These are phyloP conservation scores for Aspergillus coremiiformis DNA, from an alignment of 495 filamentous ascomycete genomes.

Conservation along the genomic window DNA sequence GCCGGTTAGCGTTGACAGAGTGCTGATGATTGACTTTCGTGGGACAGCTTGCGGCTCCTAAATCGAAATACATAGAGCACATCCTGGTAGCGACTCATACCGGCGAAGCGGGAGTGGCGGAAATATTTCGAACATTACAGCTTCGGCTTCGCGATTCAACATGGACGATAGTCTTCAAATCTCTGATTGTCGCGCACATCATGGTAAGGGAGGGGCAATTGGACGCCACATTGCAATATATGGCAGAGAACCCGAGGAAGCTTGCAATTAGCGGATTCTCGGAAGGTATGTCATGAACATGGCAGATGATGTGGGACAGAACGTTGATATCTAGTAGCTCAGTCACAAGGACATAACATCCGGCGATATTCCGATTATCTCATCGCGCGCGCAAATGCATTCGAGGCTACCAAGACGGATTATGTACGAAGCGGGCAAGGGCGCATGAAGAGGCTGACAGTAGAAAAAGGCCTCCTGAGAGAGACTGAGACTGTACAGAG, in stretches of 20 bases:
- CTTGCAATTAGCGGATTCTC: conserved; percentile 86
- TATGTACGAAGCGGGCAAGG: conserved; percentile 80
- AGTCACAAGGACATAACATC: conserved; percentile 93
- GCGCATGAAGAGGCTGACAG: conserved; percentile 72
- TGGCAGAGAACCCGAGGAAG: conserved; percentile 74
- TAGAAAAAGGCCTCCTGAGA: conserved; percentile 87
- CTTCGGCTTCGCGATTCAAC: conserved; percentile 85
- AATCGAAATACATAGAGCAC: conserved; percentile 99
- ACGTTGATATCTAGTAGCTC: conserved; percentile 44
- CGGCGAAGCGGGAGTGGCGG: conserved; percentile 89
- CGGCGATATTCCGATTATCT: conserved; percentile 86
- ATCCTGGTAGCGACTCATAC: conserved; percentile 93
- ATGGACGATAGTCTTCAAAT: conserved; percentile 97
- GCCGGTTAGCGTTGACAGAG: too few relatives aligned
- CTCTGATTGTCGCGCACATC: conserved; percentile 87
- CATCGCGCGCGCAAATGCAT: conserved; percentile 71
- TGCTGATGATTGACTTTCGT: neutral
- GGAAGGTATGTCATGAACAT: conserved; percentile 58
- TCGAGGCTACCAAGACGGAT: conserved; percentile 75
- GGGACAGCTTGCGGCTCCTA: conserved; percentile 80
- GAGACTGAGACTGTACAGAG: conserved; percentile 90
- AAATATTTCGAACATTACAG: conserved; percentile 89
- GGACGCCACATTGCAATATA: conserved; percentile 78
- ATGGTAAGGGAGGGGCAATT: conserved; percentile 95
- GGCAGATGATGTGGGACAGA: neutral